Base-by-base conservation (phyloP, 1,284 basidiomycete species). In the Ceratobasidium sp. region DNA sequence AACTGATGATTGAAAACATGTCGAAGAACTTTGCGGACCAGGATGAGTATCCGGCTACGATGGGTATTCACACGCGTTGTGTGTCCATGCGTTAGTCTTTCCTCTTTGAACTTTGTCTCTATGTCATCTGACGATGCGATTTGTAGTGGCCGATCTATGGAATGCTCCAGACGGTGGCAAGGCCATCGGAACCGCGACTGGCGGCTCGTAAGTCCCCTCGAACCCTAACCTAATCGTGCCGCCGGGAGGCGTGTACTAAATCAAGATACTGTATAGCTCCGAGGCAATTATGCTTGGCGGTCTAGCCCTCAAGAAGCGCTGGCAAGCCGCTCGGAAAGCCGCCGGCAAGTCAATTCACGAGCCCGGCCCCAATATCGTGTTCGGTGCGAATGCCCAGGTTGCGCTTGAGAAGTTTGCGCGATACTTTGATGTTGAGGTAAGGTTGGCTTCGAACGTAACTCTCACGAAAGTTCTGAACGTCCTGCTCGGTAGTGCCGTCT, bases 281-380 rank as follows among this genome's bases (percentile, higher is more conserved):
- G 96, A 98, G 83, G 96, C 95, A 1, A 95, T 97, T 79, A 94
- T 96, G 83, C 91, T 98, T 7, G 96, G 95, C 19, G 96, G 96
- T 56, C 88, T 99, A 24, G 95, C 97, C 19, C 93, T 98, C 90
- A 99, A 99, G 85, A 93, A 92, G 80, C 88, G 91, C 62, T 98
- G 97, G 97, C 96, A 98, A 82, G 90, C 90, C 77, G 91, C 89
- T 81, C 91, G 93, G 82, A 96, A 96, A 84, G 91, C 90, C 0
- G 89, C 89, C 0, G 96, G 96, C 50, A 96, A 96, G 82, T 91
- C 89, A 76, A 93, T 94, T 73, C 89, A 95, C 79, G 91, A 95
- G 78, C 94, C 94, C 22, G 67, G 89, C 5, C 90, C 91, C 1
- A 92, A 93, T 80, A 90, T 93, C 64, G 84, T 93, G 62, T 92